These are phyloP conservation scores for Hortaea werneckii DNA, from an alignment of 2,329 filamentous ascomycete genomes.

Conservation along the genomic window DNA sequence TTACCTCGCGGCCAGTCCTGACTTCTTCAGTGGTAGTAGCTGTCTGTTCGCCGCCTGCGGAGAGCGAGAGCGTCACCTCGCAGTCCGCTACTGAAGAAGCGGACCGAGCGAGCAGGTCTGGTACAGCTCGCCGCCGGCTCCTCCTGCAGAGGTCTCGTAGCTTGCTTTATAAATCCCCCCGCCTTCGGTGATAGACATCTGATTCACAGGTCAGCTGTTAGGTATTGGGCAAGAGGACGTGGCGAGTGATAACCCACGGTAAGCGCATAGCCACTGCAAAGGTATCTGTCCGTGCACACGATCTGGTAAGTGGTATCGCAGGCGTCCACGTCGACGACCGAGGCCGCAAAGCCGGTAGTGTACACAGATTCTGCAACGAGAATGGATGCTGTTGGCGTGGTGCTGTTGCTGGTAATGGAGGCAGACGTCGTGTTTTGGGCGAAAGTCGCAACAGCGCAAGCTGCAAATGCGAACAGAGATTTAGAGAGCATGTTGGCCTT, in stretches of 20 bases:
- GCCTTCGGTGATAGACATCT: background rate
- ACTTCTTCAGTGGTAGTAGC: background rate
- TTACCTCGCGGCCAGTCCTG: background rate
- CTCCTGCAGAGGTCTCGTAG: background rate
- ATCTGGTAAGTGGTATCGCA: conserved; percentile 3
- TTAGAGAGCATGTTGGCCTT: too few species aligned
- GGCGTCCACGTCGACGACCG: conserved; percentile 1
- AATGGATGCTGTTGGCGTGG: background rate
- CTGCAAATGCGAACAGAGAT: background rate
- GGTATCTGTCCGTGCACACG: conserved; percentile 2
- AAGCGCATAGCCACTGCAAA: background rate
- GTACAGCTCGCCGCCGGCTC: background rate
- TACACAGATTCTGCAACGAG: background rate
- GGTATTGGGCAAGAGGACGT: background rate
- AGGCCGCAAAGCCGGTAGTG: conserved; percentile 3
- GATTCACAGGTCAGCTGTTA: background rate
- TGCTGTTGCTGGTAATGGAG: background rate
- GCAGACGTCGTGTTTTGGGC: background rate
- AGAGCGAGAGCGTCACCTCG: background rate
- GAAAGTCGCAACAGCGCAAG: background rate
- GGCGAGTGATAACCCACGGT: background rate
- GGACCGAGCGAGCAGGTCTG: background rate
- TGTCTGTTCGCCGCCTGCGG: background rate
- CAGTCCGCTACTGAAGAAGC: background rate
- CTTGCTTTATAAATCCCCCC: too few species aligned